These are phyloP conservation scores for Colletotrichum sp. DNA, from an alignment of 2,329 filamentous ascomycete genomes.

Conservation along the genomic window DNA sequence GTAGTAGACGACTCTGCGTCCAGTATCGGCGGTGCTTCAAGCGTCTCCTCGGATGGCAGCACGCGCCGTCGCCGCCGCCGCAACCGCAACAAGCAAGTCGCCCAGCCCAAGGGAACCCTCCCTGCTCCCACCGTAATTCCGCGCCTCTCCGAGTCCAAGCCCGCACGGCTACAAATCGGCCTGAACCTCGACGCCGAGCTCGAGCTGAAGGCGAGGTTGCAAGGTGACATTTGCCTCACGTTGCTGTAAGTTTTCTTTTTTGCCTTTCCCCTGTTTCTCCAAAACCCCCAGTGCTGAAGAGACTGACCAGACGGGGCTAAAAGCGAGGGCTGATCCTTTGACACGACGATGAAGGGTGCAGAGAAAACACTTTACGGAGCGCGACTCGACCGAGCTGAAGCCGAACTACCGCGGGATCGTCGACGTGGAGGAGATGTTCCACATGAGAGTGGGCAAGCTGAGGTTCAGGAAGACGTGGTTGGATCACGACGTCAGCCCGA, in stretches of 20 bases:
- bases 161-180: slow-evolving; percentile 72
- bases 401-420: slow-evolving; percentile 5
- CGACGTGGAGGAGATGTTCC: slow-evolving; percentile 33
- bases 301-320: slow-evolving; percentile 6
- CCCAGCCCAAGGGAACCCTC: not conserved
- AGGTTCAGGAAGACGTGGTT: slow-evolving; percentile 35
- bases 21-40: slow-evolving; percentile 11
- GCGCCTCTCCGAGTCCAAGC: slow-evolving; percentile 52
- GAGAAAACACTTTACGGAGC: not conserved
- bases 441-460: slow-evolving; percentile 36
- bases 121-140: slow-evolving; percentile 23
- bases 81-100: slow-evolving; percentile 6
- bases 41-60: not conserved
- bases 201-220: slow-evolving; percentile 78
- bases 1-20: slow-evolving; percentile 23
- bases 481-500: slow-evolving; percentile 30
- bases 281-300: not conserved
- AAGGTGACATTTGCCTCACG: slow-evolving; percentile 75
- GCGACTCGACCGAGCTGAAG: slow-evolving; percentile 4
- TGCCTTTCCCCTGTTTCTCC: not conserved
- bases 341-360: slow-evolving; percentile 10
- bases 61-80: slow-evolving; percentile 1
- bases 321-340: not conserved
- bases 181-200: slow-evolving; percentile 80
- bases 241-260: slow-evolving; percentile 63